phyloP scores from a whole-genome alignment of 495 filamentous ascomycete genomes.

The Aspergillus steynii region DNA sequence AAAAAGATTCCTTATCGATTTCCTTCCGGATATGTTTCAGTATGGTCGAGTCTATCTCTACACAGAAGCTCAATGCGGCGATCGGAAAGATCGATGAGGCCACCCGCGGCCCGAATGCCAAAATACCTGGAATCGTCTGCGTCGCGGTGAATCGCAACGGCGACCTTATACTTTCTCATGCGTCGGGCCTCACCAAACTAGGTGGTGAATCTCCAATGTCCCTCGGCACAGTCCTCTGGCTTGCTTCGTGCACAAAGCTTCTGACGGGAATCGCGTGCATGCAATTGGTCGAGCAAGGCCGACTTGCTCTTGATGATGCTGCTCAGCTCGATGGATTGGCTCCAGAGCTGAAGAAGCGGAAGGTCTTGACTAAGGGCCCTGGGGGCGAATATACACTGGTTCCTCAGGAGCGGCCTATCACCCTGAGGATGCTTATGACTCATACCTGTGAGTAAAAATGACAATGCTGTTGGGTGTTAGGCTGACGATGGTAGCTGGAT shows the following conservation, averaged over 20 bases:
- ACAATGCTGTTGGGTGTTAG: background rate
- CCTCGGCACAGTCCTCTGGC: slow-evolving; percentile 5
- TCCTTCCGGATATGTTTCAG: too few relatives aligned
- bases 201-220: background rate
- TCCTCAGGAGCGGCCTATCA: slow-evolving; percentile 57
- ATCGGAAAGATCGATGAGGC: too few relatives aligned
- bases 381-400: slow-evolving; percentile 42
- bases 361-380: slow-evolving; percentile 37
- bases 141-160: too few relatives aligned
- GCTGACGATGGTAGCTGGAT: slow-evolving; percentile 35
- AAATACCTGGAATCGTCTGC: too few relatives aligned
- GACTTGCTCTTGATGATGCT: slow-evolving; percentile 52
- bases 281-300: slow-evolving; percentile 62
- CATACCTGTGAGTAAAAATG: slow-evolving; percentile 48
- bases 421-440: slow-evolving; percentile 60
- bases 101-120: too few relatives aligned
- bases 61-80: too few relatives aligned
- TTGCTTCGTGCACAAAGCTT: slow-evolving; percentile 53
- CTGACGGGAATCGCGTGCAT: slow-evolving; percentile 56
- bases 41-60: too few relatives aligned
- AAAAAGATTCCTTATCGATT: too few relatives aligned
- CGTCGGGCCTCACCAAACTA: too few relatives aligned
- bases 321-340: slow-evolving; percentile 45
- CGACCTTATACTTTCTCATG: too few relatives aligned
- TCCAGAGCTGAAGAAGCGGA: slow-evolving; percentile 52